Conservation (phyloP, 371 early-diverging fungal species). For the Batkoa obscura region DNA sequence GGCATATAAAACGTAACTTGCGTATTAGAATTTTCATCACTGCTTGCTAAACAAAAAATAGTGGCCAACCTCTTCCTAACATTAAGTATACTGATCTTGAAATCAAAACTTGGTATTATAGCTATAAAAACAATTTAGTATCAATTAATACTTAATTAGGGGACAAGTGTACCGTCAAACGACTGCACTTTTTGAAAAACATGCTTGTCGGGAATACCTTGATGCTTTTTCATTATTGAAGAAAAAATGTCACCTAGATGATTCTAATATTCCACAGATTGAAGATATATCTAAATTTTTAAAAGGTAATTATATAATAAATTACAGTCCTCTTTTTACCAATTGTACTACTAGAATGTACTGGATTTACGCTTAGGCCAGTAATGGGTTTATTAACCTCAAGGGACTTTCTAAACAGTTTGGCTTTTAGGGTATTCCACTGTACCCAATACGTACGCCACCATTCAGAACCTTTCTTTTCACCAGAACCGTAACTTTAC, state of each 20-base stretch:
- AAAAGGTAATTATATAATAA: conserved; percentile 22
- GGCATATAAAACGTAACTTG: conserved; percentile 25
- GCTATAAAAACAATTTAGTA: too few relatives aligned
- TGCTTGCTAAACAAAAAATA: conserved; percentile 2
- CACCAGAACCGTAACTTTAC: conserved; percentile 61
- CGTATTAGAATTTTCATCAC: conserved; percentile 21
- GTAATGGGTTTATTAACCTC: conserved; percentile 88
- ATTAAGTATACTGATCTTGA: conserved; percentile 75
- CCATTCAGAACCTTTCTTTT: conserved; percentile 75
- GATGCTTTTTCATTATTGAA: conserved; percentile 77
- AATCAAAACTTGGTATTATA: conserved; percentile 56
- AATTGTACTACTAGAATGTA: conserved; percentile 39
- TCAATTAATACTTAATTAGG: neutral
- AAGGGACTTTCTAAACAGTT: conserved; percentile 88
- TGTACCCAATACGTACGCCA: conserved; percentile 95
- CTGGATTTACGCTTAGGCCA: conserved; percentile 90
- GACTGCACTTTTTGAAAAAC: conserved; percentile 50
- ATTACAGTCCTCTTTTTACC: too few relatives aligned
- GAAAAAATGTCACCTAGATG: conserved; percentile 80
- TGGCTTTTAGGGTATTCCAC: conserved; percentile 94
- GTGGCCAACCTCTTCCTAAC: conserved; percentile 60
- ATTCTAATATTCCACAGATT: conserved; percentile 75
- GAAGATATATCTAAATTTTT: conserved; percentile 77
- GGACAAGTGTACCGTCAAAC: conserved; percentile 62
- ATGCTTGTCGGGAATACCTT: conserved; percentile 84